phyloP scores from a whole-genome alignment of 73 alveolate species.

The Paramecium biaurelia region DNA sequence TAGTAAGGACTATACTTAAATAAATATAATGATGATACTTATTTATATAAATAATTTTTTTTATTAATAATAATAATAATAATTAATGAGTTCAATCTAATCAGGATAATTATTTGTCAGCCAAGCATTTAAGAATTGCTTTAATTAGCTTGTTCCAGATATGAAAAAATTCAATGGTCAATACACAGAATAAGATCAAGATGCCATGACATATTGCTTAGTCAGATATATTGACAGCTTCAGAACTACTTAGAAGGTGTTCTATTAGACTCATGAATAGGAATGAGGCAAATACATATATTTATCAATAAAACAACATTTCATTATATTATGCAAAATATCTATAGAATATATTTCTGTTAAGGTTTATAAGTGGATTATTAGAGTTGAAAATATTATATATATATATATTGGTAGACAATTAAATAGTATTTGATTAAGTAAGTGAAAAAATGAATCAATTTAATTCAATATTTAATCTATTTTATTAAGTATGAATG shows the following conservation, averaged over 20 bases:
- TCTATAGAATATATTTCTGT: not conserved
- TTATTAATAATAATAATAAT: not conserved
- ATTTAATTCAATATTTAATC: not conserved
- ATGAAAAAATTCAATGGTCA: slow-evolving; percentile 35
- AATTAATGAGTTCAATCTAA: slow-evolving; percentile 14
- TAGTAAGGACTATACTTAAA: no score
- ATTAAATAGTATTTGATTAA: not conserved
- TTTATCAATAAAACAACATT: not conserved
- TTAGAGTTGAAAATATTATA: no score
- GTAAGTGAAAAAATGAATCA: not conserved
- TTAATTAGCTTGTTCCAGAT: not conserved
- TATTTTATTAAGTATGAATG: slow-evolving; percentile 4
- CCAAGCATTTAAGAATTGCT: not conserved
- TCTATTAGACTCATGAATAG: not conserved
- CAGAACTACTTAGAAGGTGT: not conserved
- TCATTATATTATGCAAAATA: not conserved
- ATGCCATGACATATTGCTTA: not conserved
- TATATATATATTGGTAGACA: not conserved
- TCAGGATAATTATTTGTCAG: not conserved
- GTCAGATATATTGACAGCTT: slow-evolving; percentile 48
- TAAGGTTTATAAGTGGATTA: no score
- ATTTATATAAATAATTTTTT: not conserved
- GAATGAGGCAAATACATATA: not conserved
- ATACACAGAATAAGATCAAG: slow-evolving; percentile 4
- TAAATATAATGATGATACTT: not conserved